These are phyloP conservation scores for Saturnispora diversa DNA, from an alignment of 805 yeast species.

Conservation along the genomic window DNA sequence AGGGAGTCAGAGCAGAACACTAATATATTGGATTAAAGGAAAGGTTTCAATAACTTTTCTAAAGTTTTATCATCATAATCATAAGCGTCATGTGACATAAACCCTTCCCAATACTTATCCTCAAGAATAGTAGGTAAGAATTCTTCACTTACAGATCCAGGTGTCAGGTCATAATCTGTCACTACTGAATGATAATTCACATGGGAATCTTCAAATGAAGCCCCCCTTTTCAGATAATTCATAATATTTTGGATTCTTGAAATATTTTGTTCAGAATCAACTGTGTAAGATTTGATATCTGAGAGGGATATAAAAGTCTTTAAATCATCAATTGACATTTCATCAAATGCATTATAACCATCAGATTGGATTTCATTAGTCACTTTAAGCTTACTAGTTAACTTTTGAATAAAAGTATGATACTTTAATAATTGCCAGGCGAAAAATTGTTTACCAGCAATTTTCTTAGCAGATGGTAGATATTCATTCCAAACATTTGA, in stretches of 20 bases:
- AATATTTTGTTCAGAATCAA: not conserved
- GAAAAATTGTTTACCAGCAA: constrained; percentile 52
- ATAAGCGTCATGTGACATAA: constrained; percentile 6
- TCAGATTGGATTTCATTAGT: not conserved
- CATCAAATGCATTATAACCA: constrained; percentile 6
- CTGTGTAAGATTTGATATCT: constrained; percentile 1
- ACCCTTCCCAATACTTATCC: constrained; percentile 6
- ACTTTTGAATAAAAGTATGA: constrained; percentile 26
- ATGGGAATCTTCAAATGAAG: constrained; percentile 3
- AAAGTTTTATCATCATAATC: not conserved
- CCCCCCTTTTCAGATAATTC: constrained; percentile 4
- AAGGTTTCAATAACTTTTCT: not conserved
- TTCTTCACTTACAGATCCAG: constrained; percentile 1
- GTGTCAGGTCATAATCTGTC: not conserved
- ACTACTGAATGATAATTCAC: not conserved
- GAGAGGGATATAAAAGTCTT: constrained; percentile 7
- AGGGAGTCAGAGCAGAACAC: too few species aligned
- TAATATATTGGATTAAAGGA: too few species aligned
- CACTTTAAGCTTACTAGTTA: constrained; percentile 5
- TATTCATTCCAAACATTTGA: constrained; percentile 5
- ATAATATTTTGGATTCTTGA: constrained; percentile 2
- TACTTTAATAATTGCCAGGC: constrained; percentile 63
- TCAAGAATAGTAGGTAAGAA: constrained; percentile 5
- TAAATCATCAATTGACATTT: constrained; percentile 6
- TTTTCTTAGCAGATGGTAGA: constrained; percentile 7